These are phyloP conservation scores for Sherardia arvensis DNA, from an alignment of 257 asterid genomes.

Conservation along the genomic window DNA sequence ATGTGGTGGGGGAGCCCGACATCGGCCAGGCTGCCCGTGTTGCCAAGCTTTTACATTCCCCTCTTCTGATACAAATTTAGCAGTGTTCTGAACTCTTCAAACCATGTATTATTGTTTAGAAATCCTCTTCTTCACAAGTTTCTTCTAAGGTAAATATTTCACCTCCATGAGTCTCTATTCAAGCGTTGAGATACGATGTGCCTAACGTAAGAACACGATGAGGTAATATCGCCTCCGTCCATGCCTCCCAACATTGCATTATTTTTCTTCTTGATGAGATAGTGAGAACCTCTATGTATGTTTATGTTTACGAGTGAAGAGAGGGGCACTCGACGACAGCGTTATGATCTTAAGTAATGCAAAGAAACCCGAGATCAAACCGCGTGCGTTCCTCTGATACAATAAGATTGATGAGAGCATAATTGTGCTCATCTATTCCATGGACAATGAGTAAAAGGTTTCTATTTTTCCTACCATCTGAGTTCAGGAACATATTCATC, in stretches of 20 bases:
- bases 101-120: too few species aligned
- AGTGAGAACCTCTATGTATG: too few species aligned
- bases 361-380: too few species aligned
- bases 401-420: too few species aligned
- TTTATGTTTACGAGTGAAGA: neutral
- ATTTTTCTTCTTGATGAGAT: neutral
- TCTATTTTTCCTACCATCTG: too few species aligned
- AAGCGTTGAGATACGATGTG: conserved; percentile 53
- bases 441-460: too few species aligned
- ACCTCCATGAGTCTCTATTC: conserved; percentile 57
- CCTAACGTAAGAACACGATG: conserved; percentile 48
- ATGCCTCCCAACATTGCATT: conserved; percentile 41
- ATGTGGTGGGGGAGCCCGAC: conserved; percentile 38
- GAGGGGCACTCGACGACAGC: too few species aligned
- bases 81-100: too few species aligned
- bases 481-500: too few species aligned
- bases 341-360: too few species aligned
- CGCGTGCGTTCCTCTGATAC: too few species aligned
- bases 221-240: conserved; percentile 27
- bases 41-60: conserved; percentile 47
- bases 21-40: conserved; percentile 30
- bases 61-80: conserved; percentile 9
- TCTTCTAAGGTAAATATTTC: conserved; percentile 62
- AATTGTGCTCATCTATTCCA: too few species aligned
- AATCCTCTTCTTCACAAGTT: conserved; percentile 44